A percentile compares a stretch with the other conserved stretches of the same genome.
Evolutionary conservation across 257 asterid genomes (phyloP).

Genomic region (Gynochthodes officinalis): DNA sequence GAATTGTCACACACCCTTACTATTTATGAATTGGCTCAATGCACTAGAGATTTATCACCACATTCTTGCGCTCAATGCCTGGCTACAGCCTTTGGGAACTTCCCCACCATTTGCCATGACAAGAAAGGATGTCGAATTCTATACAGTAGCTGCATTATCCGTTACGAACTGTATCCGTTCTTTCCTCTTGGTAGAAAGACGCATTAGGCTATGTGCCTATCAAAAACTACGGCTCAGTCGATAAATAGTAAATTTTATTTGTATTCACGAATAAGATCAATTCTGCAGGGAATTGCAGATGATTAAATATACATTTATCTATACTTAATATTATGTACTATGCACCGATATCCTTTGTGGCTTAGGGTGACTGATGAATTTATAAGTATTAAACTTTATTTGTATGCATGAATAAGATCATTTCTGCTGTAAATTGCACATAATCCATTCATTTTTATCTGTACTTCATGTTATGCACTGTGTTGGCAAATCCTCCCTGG

Average conservation of each 20-base stretch:
- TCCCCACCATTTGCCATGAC: constrained; percentile 34
- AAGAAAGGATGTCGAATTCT: constrained; percentile 64
- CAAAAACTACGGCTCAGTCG: constrained; percentile 3
- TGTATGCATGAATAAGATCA: too few relatives aligned
- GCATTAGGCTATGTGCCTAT: constrained; percentile 5
- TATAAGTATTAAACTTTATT: too few relatives aligned
- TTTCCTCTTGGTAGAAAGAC: constrained; percentile 46
- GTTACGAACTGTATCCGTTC: constrained; percentile 75
- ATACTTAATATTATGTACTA: too few relatives aligned
- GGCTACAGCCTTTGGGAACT: constrained; percentile 48
- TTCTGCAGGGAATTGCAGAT: neutral
- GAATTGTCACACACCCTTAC: constrained; percentile 28
- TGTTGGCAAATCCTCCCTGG: too few relatives aligned
- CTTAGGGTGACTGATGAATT: too few relatives aligned
- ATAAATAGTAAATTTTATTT: constrained; percentile 8
- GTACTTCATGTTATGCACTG: too few relatives aligned
- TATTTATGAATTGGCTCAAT: constrained; percentile 69
- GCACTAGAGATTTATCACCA: constrained; percentile 59
- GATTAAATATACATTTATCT: too few relatives aligned
- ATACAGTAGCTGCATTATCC: constrained; percentile 58
- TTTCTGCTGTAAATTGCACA: too few relatives aligned
- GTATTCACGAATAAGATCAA: neutral
- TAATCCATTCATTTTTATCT: too few relatives aligned
- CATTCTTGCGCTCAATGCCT: constrained; percentile 61
- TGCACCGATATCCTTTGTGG: too few relatives aligned